Evolutionary conservation across 108 stramenopile genomes (phyloP), one percentile per base, ranked within the genome.

Genomic region (Cyclostephanos tholiformis): DNA sequence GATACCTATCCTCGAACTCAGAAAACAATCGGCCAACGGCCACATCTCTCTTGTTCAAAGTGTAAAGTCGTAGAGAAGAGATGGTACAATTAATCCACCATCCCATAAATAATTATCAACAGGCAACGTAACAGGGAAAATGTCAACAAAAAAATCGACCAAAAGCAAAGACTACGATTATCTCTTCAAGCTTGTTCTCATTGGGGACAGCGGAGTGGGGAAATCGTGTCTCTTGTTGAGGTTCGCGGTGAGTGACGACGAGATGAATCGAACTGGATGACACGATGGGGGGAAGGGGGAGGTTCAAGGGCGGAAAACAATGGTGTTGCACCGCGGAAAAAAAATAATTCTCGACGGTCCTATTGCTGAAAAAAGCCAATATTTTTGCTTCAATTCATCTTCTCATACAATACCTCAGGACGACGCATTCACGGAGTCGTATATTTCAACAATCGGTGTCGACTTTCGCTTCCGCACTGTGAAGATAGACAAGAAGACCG

Each of bases 361-460:
- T 1, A 3, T 14, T 14, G 3, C 44, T 46, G 44, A 46, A 12
- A 46, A 16, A 4, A 46, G 0, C 53, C 53, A 0, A 0, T 26
- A 23, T 55, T 27, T 25, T 23, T 27, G 20, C 23, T 8, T 26
- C 23, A 6, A 8, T 23, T 55, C 4, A 2, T 26, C 53, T 55
- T 4, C 53, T 55, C 53, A 11, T 25, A 22, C 30, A 63, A 49
- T 26, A 36, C 3, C 19, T 29, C 30, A 94, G 90, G 99, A 99
- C 79, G 98, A 98, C 77, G 95, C 97, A 12, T 99, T 98, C 75
- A 97, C 97, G 19, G 99, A 99, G 71, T 97, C 93, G 20, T 98
- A 97, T 82, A 98, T 98, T 80, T 96, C 95, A 69, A 99, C 99
- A 20, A 99, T 99, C 79, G 99, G 99, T 29, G 99, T 99, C 11